Evolutionary conservation across 768 basidiomycete genomes (phyloP).

Genomic region (Panaeolus cyanescens): DNA sequence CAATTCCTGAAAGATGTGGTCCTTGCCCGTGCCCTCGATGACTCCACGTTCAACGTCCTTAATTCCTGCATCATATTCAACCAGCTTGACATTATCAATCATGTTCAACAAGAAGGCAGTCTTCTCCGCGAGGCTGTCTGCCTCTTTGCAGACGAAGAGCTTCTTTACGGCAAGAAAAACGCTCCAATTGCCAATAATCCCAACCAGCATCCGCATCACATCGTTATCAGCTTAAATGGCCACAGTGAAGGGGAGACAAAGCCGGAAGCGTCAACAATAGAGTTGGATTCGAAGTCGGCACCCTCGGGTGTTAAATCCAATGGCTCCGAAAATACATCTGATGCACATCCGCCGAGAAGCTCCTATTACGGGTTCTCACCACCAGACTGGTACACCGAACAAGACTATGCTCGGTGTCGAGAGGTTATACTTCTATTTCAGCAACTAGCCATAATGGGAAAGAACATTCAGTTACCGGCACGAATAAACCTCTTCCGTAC

Average conservation of each 20-base stretch:
- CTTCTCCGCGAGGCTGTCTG: conserved; percentile 81
- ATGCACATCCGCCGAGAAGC: conserved; percentile 16
- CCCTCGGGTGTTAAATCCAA: conserved; percentile 30
- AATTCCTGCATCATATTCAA: conserved; percentile 99
- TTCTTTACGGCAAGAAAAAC: conserved; percentile 40
- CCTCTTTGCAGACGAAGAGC: conserved; percentile 73
- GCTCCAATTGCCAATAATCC: conserved; percentile 17
- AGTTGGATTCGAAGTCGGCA: conserved; percentile 9
- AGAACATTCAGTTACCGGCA: conserved; percentile 90
- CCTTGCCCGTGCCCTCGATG: conserved; percentile 91
- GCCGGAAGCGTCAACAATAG: conserved; percentile 20
- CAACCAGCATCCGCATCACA: conserved; percentile 29
- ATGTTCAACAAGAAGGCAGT: conserved; percentile 75
- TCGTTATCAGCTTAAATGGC: conserved; percentile 41
- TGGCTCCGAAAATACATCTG: conserved; percentile 29
- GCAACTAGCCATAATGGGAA: conserved; percentile 93
- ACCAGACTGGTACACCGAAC: conserved; percentile 54
- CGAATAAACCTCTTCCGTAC: conserved; percentile 85
- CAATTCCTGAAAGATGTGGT: conserved; percentile 99
- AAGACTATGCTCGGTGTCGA: conserved; percentile 57
- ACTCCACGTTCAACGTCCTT: conserved; percentile 95
- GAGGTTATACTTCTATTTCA: conserved; percentile 89
- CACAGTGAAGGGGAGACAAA: conserved; percentile 36
- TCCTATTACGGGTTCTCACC: conserved; percentile 56
- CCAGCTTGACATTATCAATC: conserved; percentile 95